Base-by-base conservation (phyloP, 208 protist genomes). In the Crithidia bombi region DNA sequence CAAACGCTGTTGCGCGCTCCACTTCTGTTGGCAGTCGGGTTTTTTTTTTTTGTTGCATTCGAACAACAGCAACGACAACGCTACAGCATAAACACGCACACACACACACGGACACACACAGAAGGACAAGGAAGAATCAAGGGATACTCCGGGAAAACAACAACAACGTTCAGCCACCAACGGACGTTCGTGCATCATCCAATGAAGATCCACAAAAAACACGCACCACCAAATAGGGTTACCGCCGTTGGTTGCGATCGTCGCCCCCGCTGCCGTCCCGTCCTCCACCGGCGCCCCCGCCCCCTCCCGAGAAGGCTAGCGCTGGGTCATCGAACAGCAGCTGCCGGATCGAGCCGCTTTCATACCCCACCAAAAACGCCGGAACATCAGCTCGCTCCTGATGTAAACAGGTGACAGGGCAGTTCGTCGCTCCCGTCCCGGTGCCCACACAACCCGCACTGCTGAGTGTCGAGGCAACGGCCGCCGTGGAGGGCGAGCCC, bases 351-450 rank as follows among this genome's bases (percentile, higher is more conserved):
- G 68, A 62, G 12, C 88, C 88, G 50, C 76, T 90, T 17, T 73
- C 65, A 65, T 83, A 96, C 2, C 91, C 91, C 19, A 96, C 69
- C 14, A 86, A 56, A 69, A 93, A 96, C n/a, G 70, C 50, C 12
- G 91, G 91, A 55, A 91, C 80, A 52, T 88, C 89, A 0, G 33
- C 19, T 41, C 75, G 54, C 51, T 88, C 75, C 69, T 96, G 91
- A 21, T 68, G 55, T 5, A 96, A 49, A 15, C 78, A 75, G 32
- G 88, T 94, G 26, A 96, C 85, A 3, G 86, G 75, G 30, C 85
- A 85, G 19, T 71, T 63, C 6, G 55, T 68, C 11, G 46, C 6
- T 0, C 51, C 54, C 6, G 70, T 65, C 2, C 51, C 67, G 25
- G 43, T 39, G 55, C 54, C 46, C 32, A 56, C 65, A 10, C 39